A percentile compares a stretch with the other conserved stretches of the same genome.
Evolutionary conservation across 2,329 filamentous ascomycete species (phyloP).

Genomic region (Blastomyces parvus): DNA sequence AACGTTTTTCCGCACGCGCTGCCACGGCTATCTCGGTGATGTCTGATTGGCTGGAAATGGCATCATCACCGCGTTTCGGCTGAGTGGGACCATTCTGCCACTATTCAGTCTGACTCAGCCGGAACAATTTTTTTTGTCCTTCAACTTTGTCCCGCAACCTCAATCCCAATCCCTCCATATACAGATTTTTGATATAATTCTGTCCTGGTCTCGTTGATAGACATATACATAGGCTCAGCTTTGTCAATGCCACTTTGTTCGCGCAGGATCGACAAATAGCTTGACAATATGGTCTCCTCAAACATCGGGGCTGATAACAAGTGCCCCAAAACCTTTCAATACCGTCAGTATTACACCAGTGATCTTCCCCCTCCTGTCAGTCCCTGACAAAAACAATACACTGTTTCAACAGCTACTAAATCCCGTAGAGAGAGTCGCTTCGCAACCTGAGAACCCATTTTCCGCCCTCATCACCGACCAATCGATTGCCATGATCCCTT

Average conservation of each 20-base stretch:
- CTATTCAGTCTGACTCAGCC: no score
- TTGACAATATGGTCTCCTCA: conserved; percentile 11
- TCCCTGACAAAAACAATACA: conserved; percentile 7
- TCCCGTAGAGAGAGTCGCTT: conserved; percentile 45
- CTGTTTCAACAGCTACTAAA: conserved; percentile 39
- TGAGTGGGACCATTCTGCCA: no score
- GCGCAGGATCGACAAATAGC: neutral
- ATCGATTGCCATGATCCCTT: conserved; percentile 73
- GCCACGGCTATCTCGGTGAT: no score
- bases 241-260: neutral
- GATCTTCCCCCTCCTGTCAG: neutral
- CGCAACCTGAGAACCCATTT: conserved; percentile 88
- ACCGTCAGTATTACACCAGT: conserved; percentile 31
- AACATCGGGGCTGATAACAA: conserved; percentile 10
- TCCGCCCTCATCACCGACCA: conserved; percentile 79
- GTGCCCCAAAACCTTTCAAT: conserved; percentile 17
- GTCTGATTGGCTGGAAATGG: conserved; percentile 5
- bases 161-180: neutral
- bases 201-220: neutral
- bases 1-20: neutral
- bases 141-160: no score
- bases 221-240: neutral
- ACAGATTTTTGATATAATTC: neutral
- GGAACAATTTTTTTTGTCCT: no score
- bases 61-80: neutral